Percentiles rank a stretch among this genome's conserved stretches.
phyloP scores from a whole-genome alignment of 2,329 filamentous ascomycete genomes.

The Alternaria consortialis region DNA sequence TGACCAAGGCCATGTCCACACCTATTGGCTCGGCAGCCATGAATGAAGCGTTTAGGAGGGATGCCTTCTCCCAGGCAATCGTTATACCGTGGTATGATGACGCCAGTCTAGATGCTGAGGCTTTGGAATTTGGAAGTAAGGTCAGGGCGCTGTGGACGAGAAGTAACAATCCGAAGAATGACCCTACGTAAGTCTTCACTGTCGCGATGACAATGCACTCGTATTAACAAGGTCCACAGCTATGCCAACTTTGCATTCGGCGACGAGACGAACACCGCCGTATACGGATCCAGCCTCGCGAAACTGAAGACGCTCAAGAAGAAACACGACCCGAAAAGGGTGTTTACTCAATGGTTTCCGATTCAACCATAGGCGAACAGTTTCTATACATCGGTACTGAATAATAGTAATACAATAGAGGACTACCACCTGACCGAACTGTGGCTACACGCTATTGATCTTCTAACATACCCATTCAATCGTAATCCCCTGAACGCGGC shows the following conservation, averaged over 20 bases:
- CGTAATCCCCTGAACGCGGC: background rate
- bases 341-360: slow-evolving; percentile 41
- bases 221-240: slow-evolving; percentile 16
- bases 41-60: slow-evolving; percentile 38
- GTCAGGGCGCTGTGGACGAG: slow-evolving; percentile 43
- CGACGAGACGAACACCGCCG: slow-evolving; percentile 31
- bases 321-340: slow-evolving; percentile 33
- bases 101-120: slow-evolving; percentile 46
- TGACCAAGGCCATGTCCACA: slow-evolving; percentile 39
- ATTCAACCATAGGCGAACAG: slow-evolving; percentile 19
- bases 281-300: slow-evolving; percentile 36
- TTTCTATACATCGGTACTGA: background rate
- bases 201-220: background rate
- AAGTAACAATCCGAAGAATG: slow-evolving; percentile 14
- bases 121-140: slow-evolving; percentile 45
- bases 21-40: slow-evolving; percentile 33
- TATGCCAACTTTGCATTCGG: slow-evolving; percentile 43
- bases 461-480: background rate
- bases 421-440: background rate
- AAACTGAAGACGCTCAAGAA: slow-evolving; percentile 34
- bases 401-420: background rate
- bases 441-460: background rate
- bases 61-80: slow-evolving; percentile 50
- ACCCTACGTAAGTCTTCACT: slow-evolving; percentile 30
- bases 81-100: slow-evolving; percentile 55